Evolutionary conservation across 352 stramenopile genomes (phyloP).

Genomic region (Globisporangium spinosum): DNA sequence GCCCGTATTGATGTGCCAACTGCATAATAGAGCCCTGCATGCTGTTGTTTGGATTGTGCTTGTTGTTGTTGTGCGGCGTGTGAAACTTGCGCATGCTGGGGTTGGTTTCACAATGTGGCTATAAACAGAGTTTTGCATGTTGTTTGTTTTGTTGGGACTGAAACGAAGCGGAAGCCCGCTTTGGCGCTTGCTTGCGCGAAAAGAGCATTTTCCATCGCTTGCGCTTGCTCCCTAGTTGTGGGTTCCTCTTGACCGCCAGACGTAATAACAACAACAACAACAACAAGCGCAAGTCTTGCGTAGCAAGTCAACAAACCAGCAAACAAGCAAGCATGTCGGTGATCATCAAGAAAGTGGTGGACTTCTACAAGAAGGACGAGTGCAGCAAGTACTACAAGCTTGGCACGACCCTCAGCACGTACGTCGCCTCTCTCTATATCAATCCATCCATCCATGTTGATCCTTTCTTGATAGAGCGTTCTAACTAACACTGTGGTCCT

Average conservation of each 20-base stretch:
- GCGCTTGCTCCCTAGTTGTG: background rate
- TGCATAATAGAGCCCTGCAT: background rate
- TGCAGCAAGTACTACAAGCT: slow-evolving; percentile 90
- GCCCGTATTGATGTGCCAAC: slow-evolving; percentile 45
- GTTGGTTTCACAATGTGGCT: background rate
- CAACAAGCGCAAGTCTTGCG: background rate
- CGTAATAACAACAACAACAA: slow-evolving; percentile 1
- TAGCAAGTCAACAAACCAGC: slow-evolving; percentile 1
- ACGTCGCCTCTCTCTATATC: slow-evolving; percentile 24
- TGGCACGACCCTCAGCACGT: slow-evolving; percentile 86
- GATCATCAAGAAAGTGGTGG: slow-evolving; percentile 84
- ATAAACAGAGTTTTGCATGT: background rate
- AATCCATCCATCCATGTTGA: background rate
- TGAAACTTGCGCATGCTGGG: background rate
- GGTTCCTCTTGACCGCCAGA: background rate
- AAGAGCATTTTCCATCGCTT: background rate
- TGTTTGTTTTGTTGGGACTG: background rate
- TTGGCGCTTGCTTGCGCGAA: background rate
- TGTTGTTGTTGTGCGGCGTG: background rate
- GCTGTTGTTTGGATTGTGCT: background rate
- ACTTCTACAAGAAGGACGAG: slow-evolving; percentile 88
- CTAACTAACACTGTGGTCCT: too few species aligned
- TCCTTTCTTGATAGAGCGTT: too few species aligned
- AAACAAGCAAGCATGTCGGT: slow-evolving; percentile 40
- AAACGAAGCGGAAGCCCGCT: slow-evolving; percentile 4